These are phyloP conservation scores for Microdochium bolleyi DNA, from an alignment of 2,329 filamentous ascomycete species.

Conservation along the genomic window DNA sequence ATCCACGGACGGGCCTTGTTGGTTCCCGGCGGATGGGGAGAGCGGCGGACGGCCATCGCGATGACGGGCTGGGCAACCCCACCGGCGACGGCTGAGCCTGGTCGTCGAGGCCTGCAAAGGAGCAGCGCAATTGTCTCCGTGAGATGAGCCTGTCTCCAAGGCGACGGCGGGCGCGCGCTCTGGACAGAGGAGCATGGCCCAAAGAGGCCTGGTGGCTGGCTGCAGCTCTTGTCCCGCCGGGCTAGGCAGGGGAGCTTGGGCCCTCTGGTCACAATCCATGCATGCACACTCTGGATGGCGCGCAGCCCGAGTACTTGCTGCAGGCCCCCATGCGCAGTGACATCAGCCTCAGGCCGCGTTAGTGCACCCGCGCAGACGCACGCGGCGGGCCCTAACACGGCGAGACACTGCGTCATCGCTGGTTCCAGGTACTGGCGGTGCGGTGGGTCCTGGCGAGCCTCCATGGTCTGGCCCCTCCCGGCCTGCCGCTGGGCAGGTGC, in stretches of 20 bases:
- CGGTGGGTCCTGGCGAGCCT: too few species aligned
- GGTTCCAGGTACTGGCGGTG: not conserved
- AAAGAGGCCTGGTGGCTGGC: not conserved
- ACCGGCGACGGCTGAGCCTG: too few species aligned
- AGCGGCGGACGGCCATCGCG: too few species aligned
- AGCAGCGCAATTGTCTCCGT: too few species aligned
- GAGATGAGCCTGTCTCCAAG: not conserved
- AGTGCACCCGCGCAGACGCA: not conserved
- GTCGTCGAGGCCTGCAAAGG: too few species aligned
- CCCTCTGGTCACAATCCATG: too few species aligned
- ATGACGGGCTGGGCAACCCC: too few species aligned
- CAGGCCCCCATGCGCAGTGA: not conserved
- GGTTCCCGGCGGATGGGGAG: too few species aligned
- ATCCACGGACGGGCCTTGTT: too few species aligned
- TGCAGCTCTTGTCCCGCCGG: not conserved
- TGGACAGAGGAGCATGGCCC: not conserved
- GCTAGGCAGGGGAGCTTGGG: not conserved
- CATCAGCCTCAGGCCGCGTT: not conserved
- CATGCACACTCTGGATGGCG: not conserved
- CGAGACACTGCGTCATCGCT: not conserved
- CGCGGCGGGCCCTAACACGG: not conserved
- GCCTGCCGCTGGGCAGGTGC: too few species aligned
- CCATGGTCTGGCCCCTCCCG: too few species aligned
- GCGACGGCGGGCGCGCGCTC: not conserved
- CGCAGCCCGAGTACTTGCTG: not conserved